These are phyloP conservation scores for Amphirosellinia nigrospora DNA, from an alignment of 495 filamentous ascomycete species.

Conservation along the genomic window DNA sequence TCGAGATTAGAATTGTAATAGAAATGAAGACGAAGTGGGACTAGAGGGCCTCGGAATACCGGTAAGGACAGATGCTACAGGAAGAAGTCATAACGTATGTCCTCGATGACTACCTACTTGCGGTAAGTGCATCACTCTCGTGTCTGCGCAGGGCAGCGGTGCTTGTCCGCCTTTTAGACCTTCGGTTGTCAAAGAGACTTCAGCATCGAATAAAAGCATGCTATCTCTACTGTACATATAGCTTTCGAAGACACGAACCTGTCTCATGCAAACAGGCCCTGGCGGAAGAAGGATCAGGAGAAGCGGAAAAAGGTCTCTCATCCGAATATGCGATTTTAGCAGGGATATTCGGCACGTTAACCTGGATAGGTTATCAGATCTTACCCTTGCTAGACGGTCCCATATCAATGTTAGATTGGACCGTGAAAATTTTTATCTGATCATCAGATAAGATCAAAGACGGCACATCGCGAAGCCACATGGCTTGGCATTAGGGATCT, in stretches of 20 bases:
- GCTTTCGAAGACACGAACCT: neutral
- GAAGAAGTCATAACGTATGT: neutral
- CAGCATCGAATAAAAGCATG: neutral
- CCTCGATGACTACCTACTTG: neutral
- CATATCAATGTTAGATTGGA: conserved; percentile 10
- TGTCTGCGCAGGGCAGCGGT: neutral
- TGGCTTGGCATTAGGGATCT: conserved; percentile 25
- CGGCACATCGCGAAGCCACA: conserved; percentile 25
- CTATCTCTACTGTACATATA: neutral
- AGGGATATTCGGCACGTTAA: conserved; percentile 12
- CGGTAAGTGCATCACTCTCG: neutral
- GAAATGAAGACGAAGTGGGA: conserved; percentile 19
- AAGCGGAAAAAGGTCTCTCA: neutral
- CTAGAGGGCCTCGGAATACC: neutral
- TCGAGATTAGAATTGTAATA: conserved; percentile 9
- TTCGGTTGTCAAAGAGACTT: neutral
- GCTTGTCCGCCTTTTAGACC: no score
- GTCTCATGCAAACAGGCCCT: neutral
- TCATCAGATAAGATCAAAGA: conserved; percentile 57
- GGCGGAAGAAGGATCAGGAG: neutral
- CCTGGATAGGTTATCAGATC: conserved; percentile 20
- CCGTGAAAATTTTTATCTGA: conserved; percentile 43
- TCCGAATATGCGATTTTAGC: conserved; percentile 7
- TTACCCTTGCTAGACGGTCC: conserved; percentile 10
- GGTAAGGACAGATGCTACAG: neutral